Conservation (phyloP, 305 asterid species). For the Fraxinus angustifolia region DNA sequence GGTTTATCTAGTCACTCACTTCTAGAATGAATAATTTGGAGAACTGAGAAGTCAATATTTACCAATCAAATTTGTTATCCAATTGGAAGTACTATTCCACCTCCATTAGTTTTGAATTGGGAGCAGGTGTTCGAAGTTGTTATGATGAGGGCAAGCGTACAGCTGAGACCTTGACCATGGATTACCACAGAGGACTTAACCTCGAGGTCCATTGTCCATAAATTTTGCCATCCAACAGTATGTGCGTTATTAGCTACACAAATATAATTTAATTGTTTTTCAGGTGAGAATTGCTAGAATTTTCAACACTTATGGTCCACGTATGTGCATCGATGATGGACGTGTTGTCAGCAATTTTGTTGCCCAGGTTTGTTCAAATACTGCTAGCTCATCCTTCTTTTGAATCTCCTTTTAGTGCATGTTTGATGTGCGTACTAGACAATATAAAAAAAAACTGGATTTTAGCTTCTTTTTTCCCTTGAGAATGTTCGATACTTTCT, state of each 20-base stretch:
- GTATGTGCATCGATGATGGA: constrained; percentile 87
- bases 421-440: background rate
- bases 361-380: constrained; percentile 52
- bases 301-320: constrained; percentile 87
- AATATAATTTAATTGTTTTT: constrained; percentile 1
- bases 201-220: constrained; percentile 47
- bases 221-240: background rate
- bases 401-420: background rate
- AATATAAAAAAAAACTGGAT: background rate
- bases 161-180: constrained; percentile 86
- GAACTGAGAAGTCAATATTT: background rate
- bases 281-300: constrained; percentile 85
- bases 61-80: background rate
- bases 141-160: constrained; percentile 90
- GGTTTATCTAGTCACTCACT: background rate
- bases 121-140: constrained; percentile 78
- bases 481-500: background rate
- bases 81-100: background rate
- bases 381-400: background rate
- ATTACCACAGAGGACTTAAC: constrained; percentile 80
- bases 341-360: constrained; percentile 92
- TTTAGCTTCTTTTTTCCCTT: background rate
- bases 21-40: background rate
- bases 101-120: constrained; percentile 9
- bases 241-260: background rate